Percentiles rank a stretch among this genome's conserved stretches.
Evolutionary conservation across 2,329 filamentous ascomycete species (phyloP).

Genomic region (Cytospora mali): DNA sequence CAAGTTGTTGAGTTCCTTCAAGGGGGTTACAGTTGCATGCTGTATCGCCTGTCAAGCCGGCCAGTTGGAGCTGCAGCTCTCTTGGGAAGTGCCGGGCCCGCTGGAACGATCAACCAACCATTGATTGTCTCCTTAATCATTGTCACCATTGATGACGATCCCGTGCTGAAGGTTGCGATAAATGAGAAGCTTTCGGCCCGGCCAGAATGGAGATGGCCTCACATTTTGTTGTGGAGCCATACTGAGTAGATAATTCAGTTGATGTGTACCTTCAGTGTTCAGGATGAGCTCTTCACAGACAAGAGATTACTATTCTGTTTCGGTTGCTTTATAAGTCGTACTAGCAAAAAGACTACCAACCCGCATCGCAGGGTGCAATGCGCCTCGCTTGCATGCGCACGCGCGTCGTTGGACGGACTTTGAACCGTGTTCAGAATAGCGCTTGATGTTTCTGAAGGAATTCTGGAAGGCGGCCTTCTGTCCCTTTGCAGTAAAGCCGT

Average conservation of each 20-base stretch:
- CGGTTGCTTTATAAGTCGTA: not conserved
- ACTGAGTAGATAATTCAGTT: not conserved
- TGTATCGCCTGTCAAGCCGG: constrained; percentile 23
- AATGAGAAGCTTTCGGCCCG: constrained; percentile 1
- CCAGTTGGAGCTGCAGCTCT: constrained; percentile 24
- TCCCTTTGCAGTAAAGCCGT: constrained; percentile 6
- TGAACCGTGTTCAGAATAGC: not conserved
- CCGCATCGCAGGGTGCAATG: too few relatives aligned
- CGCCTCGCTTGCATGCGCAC: not conserved
- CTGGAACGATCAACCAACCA: constrained; percentile 13
- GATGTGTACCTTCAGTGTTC: not conserved
- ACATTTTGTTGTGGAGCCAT: not conserved
- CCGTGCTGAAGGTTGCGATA: not conserved
- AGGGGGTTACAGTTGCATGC: constrained; percentile 15
- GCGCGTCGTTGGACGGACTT: not conserved
- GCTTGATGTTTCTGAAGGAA: not conserved
- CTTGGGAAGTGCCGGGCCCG: constrained; percentile 17
- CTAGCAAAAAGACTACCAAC: not conserved
- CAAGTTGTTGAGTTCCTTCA: too few relatives aligned
- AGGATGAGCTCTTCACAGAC: not conserved
- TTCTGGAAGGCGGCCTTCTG: constrained; percentile 13
- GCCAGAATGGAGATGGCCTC: constrained; percentile 7
- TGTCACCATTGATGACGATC: constrained; percentile 3
- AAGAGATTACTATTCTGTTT: not conserved
- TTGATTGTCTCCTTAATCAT: not conserved